phyloP scores from a whole-genome alignment of 768 basidiomycete genomes.

The Panaeolus cyanescens region DNA sequence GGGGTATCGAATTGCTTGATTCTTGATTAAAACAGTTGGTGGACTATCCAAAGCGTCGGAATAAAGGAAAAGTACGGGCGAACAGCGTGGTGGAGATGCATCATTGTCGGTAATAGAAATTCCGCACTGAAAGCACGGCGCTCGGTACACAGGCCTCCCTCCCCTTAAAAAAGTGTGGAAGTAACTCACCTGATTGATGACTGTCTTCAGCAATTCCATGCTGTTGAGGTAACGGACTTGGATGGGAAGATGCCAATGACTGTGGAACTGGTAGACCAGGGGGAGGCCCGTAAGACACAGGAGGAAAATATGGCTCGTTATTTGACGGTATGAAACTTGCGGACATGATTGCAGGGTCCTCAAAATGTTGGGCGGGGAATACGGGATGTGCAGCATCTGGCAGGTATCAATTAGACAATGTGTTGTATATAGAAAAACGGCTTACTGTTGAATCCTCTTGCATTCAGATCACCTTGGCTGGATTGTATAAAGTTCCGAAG shows the following conservation, averaged over 20 bases:
- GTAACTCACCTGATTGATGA: constrained; percentile 63
- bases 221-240: constrained; percentile 19
- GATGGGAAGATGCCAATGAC: constrained; percentile 25
- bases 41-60: constrained; percentile 12
- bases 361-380: constrained; percentile 47
- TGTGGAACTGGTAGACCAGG: constrained; percentile 60
- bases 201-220: constrained; percentile 24
- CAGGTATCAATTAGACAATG: neutral
- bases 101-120: constrained; percentile 75
- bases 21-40: constrained; percentile 24
- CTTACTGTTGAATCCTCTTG: constrained; percentile 23
- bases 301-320: constrained; percentile 27
- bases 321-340: constrained; percentile 56
- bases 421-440: neutral
- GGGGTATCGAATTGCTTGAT: constrained; percentile 21
- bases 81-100: constrained; percentile 30
- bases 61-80: neutral
- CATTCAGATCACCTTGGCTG: constrained; percentile 54
- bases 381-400: constrained; percentile 18
- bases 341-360: constrained; percentile 82
- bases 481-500: constrained; percentile 75
- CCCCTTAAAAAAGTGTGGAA: constrained; percentile 59
- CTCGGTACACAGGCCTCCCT: constrained; percentile 90
- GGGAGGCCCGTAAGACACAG: constrained; percentile 57
- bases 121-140: constrained; percentile 90